Conservation (phyloP, 2,329 filamentous ascomycete species). For the Monilinia aucupariae region DNA sequence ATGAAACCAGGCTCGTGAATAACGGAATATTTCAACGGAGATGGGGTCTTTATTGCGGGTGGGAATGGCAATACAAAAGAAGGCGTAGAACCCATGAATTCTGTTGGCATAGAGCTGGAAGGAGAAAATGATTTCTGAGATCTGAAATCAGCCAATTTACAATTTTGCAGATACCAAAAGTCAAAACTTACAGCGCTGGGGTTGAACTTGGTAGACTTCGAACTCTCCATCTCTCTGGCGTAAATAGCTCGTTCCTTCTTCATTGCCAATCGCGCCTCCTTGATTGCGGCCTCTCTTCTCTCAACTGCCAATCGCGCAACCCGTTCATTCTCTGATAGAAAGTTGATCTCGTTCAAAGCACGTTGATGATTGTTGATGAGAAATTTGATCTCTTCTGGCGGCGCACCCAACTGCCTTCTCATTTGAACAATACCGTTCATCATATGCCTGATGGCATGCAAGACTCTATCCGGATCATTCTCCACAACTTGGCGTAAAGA, state of each 20-base stretch:
- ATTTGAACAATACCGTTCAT: conserved; percentile 4
- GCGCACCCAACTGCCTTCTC: neutral
- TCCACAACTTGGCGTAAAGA: neutral
- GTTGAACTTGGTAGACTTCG: conserved; percentile 10
- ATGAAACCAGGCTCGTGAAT: neutral
- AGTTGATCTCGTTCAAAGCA: neutral
- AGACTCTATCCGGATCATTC: conserved; percentile 10
- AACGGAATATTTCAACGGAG: conserved; percentile 3
- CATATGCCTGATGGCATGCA: conserved; percentile 16
- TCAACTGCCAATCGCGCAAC: neutral
- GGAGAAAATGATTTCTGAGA: conserved; percentile 1
- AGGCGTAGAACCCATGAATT: neutral
- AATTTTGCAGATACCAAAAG: neutral
- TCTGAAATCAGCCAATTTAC: neutral
- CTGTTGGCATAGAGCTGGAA: neutral
- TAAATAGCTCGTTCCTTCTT: neutral
- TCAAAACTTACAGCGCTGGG: conserved; percentile 9
- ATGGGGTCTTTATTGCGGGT: neutral
- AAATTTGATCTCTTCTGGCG: neutral
- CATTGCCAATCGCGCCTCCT: neutral
- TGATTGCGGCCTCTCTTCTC: neutral
- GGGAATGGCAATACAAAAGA: neutral
- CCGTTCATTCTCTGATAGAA: neutral
- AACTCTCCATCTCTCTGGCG: neutral
- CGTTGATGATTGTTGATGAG: neutral